phyloP scores from a whole-genome alignment of 2,329 filamentous ascomycete species.

The Microascus cirrosus region DNA sequence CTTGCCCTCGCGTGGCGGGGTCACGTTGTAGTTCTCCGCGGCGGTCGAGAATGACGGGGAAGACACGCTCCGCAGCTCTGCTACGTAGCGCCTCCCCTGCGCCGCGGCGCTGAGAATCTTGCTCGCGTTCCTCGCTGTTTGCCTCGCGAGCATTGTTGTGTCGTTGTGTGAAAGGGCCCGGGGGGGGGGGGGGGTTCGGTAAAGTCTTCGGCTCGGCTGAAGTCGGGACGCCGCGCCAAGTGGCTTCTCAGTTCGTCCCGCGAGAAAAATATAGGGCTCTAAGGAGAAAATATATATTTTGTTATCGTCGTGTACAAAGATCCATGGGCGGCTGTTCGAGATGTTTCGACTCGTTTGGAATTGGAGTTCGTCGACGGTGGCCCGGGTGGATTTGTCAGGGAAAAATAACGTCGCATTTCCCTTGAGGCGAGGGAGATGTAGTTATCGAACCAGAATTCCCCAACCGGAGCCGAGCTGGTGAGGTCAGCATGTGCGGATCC shows the following conservation, averaged over 20 bases:
- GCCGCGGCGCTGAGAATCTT: background rate
- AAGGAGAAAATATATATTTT: background rate
- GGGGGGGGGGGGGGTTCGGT: background rate
- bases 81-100: background rate
- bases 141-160: slow-evolving; percentile 2
- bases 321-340: background rate
- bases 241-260: too few species aligned
- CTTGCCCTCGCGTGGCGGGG: background rate
- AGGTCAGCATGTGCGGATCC: background rate
- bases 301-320: background rate
- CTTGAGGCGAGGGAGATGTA: background rate
- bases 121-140: background rate
- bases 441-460: background rate
- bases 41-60: background rate
- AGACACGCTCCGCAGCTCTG: background rate
- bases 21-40: background rate
- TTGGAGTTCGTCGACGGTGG: background rate
- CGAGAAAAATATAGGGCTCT: too few species aligned
- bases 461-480: slow-evolving; percentile 1
- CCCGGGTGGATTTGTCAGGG: background rate
- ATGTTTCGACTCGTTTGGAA: background rate
- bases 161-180: background rate
- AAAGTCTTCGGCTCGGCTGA: background rate
- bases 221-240: background rate
- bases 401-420: background rate